A percentile compares a stretch with the other conserved stretches of the same genome.
Evolutionary conservation across 2,329 filamentous ascomycete species (phyloP).

Genomic region (Zelopaecilomyces penicillatus): DNA sequence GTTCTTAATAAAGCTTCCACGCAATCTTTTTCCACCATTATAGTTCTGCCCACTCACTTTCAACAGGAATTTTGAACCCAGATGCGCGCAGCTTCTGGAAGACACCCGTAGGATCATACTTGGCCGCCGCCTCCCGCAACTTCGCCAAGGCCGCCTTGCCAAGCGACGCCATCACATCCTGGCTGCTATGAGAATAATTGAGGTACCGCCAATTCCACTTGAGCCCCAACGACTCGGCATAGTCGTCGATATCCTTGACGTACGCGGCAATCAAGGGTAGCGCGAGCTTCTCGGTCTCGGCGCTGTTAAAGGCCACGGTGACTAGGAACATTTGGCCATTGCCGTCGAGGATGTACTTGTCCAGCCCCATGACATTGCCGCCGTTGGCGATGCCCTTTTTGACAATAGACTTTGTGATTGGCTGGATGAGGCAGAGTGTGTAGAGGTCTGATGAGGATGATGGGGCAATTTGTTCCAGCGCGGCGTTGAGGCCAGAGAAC

Average conservation of each 20-base stretch:
- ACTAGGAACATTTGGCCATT: conserved; percentile 25
- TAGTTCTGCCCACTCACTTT: neutral
- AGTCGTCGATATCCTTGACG: conserved; percentile 21
- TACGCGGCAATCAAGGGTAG: conserved; percentile 27
- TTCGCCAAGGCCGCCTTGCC: conserved; percentile 1
- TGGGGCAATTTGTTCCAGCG: conserved; percentile 18
- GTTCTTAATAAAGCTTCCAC: too few species aligned
- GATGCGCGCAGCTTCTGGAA: conserved; percentile 2
- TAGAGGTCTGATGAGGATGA: conserved; percentile 20
- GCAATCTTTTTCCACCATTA: too few species aligned
- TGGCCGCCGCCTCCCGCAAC: conserved; percentile 1
- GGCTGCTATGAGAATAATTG: conserved; percentile 4
- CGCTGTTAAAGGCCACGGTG: conserved; percentile 22
- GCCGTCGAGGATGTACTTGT: conserved; percentile 17
- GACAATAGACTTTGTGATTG: conserved; percentile 22
- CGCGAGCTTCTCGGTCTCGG: conserved; percentile 24
- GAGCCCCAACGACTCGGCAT: conserved; percentile 16
- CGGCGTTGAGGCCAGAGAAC: conserved; percentile 20
- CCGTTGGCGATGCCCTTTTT: conserved; percentile 22
- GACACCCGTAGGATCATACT: conserved; percentile 6
- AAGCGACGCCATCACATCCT: conserved; percentile 1
- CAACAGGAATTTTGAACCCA: conserved; percentile 1
- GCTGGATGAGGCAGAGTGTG: conserved; percentile 25
- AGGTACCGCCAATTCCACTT: conserved; percentile 13
- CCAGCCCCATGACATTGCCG: conserved; percentile 26